These are phyloP conservation scores for Lichtheimia ornata DNA, from an alignment of 371 early-diverging fungal species.

Conservation along the genomic window DNA sequence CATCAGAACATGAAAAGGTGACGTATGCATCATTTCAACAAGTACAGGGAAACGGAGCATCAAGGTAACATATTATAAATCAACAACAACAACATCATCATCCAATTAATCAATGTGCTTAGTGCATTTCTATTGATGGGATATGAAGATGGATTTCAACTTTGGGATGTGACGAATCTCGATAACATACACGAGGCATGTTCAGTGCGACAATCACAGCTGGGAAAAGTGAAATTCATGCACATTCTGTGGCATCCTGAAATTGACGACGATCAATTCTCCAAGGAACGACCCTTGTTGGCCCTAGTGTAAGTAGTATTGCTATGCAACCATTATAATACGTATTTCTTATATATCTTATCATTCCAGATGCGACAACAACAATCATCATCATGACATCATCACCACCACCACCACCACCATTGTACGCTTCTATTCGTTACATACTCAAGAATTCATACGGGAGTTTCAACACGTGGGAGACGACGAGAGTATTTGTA, in stretches of 20 bases:
- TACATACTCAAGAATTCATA: conserved; percentile 40
- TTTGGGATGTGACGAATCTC: conserved; percentile 76
- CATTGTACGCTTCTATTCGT: conserved; percentile 40
- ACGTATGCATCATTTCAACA: conserved; percentile 12
- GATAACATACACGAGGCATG: conserved; percentile 74
- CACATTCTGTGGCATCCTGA: conserved; percentile 37
- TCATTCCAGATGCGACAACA: no score
- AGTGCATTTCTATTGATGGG: conserved; percentile 68
- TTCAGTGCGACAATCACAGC: conserved; percentile 53
- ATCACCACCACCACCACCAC: neutral
- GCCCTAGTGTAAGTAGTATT: conserved; percentile 50
- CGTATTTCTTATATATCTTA: no score
- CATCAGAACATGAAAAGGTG: neutral
- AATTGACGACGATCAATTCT: conserved; percentile 14
- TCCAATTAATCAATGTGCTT: conserved; percentile 15
- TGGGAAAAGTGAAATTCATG: conserved; percentile 51
- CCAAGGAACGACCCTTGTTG: conserved; percentile 42
- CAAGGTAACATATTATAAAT: neutral
- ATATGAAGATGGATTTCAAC: conserved; percentile 79
- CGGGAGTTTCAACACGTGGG: neutral
- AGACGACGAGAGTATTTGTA: neutral
- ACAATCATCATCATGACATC: no score
- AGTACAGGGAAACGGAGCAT: neutral
- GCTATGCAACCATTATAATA: no score
- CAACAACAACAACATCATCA: no score